A percentile compares a stretch with the other conserved stretches of the same genome.
Evolutionary conservation across 192 early-diverging fungal genomes (phyloP).

Genomic region (Linnemannia elongata): DNA sequence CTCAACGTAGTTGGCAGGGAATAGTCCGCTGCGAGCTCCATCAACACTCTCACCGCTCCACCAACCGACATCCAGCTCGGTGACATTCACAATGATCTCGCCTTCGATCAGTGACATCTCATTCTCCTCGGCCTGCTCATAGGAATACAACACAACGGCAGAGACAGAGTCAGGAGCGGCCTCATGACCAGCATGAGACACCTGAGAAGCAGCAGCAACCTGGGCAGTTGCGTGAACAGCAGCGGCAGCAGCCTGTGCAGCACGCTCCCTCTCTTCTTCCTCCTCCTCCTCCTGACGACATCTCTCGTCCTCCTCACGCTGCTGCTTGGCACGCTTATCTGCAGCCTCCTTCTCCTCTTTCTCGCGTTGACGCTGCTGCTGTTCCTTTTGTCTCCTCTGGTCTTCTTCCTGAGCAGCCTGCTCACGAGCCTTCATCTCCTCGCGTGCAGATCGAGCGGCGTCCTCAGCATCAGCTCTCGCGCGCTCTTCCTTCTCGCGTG

Average conservation of each 20-base stretch:
- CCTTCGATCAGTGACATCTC: constrained; percentile 88
- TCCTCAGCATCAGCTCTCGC: constrained; percentile 19
- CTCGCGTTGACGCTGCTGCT: constrained; percentile 47
- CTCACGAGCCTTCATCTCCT: constrained; percentile 21
- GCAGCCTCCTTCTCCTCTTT: constrained; percentile 43
- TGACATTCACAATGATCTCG: constrained; percentile 81
- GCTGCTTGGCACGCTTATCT: constrained; percentile 20
- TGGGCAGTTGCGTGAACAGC: constrained; percentile 9
- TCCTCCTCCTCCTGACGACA: constrained; percentile 22
- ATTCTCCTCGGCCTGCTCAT: constrained; percentile 81
- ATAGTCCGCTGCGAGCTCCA: constrained; percentile 79
- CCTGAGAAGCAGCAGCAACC: not conserved
- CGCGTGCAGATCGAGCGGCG: constrained; percentile 18
- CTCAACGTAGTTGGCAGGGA: constrained; percentile 80
- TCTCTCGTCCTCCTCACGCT: constrained; percentile 42
- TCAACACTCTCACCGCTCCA: constrained; percentile 85
- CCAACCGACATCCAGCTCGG: constrained; percentile 90
- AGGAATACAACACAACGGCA: constrained; percentile 78
- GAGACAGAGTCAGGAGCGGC: constrained; percentile 34
- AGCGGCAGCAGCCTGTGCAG: constrained; percentile 7
- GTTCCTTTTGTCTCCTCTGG: constrained; percentile 46
- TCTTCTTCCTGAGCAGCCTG: constrained; percentile 29
- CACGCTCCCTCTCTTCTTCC: constrained; percentile 3
- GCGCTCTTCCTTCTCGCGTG: constrained; percentile 48
- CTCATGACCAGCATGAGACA: constrained; percentile 15